Base-by-base conservation (phyloP, 495 filamentous ascomycete species). In the Rusavskia elegans region DNA sequence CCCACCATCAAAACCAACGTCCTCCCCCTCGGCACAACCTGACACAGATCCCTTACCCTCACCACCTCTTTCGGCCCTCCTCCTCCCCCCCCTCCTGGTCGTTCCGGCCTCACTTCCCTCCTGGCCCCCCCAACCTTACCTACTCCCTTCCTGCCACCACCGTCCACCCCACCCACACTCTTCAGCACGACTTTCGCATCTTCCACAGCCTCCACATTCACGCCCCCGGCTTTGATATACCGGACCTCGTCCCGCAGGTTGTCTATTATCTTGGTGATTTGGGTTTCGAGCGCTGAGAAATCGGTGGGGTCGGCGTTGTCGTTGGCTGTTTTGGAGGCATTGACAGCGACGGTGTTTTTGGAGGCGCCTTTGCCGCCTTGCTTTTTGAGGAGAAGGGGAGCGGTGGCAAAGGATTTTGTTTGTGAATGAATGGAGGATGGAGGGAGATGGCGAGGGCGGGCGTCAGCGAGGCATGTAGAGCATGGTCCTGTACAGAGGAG, bases 201-300 rank as follows among this genome's bases (percentile, higher is more conserved):
- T 30, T 53, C 52, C 19, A 53, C 19, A 1, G 11, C 29, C 49
- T 53, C 57, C 20, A 42, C 40, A 19, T 29, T 46, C 37, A 45
- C 21, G 0, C 55, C 54, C 0, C 55, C 57, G 5, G 52, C 45
- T 23, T 46, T 42, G 4, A 57, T 27, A 16, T 38, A 46, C 25
- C 20, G 39, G 11, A 62, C 30, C 9, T 55, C 54, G 2, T 17
- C 17, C 17, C 23, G 27, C 39, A 59, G 45, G 2, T 36, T 21
- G 40, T 45, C 53, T 19, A 55, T 49, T 29, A 50, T 51, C 20
- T 25, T 45, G 13, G 17, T 5, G 13, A 62, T 57, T 9, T 49
- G 48, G 4, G 49, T 45, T 39, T 57, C 37, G 25, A 55, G 50
- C 35, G 50, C 54, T 8, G 54, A 40, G 50, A 59, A 55, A 50